phyloP scores from a whole-genome alignment of 768 basidiomycete species.

The Neoboletus magnificus region DNA sequence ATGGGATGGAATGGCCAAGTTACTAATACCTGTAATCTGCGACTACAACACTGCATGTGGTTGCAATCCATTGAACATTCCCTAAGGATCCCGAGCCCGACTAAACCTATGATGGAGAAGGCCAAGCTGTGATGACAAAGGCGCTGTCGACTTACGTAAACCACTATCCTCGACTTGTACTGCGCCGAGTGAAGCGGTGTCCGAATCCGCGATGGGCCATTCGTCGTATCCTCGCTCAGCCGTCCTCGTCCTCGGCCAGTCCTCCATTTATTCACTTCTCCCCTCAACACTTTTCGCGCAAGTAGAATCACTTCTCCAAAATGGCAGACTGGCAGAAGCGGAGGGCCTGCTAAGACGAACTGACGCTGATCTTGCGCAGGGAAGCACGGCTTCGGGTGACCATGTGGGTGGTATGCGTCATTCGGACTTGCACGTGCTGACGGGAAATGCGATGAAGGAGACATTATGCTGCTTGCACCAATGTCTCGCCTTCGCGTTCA shows the following conservation, averaged over 20 bases:
- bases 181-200: not conserved
- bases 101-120: too few relatives aligned
- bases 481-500: slow-evolving; percentile 74
- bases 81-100: too few relatives aligned
- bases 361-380: slow-evolving; percentile 34
- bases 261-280: slow-evolving; percentile 61
- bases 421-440: not conserved
- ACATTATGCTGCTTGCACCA: slow-evolving; percentile 79
- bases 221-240: slow-evolving; percentile 61
- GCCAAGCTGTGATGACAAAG: too few relatives aligned
- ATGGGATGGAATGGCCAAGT: too few relatives aligned
- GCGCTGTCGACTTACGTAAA: slow-evolving; percentile 20
- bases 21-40: too few relatives aligned
- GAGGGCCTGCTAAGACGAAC: slow-evolving; percentile 56
- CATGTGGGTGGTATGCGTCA: slow-evolving; percentile 7
- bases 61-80: too few relatives aligned
- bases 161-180: not conserved
- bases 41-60: too few relatives aligned
- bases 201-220: slow-evolving; percentile 19
- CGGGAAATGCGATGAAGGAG: slow-evolving; percentile 42
- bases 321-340: slow-evolving; percentile 63
- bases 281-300: slow-evolving; percentile 72
- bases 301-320: slow-evolving; percentile 63
- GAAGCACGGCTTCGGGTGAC: slow-evolving; percentile 3
- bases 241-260: slow-evolving; percentile 59